Percentiles rank a stretch among this genome's conserved stretches.
Evolutionary conservation across 23 red algal species (phyloP).

Genomic region (Gracilaria caudata): DNA sequence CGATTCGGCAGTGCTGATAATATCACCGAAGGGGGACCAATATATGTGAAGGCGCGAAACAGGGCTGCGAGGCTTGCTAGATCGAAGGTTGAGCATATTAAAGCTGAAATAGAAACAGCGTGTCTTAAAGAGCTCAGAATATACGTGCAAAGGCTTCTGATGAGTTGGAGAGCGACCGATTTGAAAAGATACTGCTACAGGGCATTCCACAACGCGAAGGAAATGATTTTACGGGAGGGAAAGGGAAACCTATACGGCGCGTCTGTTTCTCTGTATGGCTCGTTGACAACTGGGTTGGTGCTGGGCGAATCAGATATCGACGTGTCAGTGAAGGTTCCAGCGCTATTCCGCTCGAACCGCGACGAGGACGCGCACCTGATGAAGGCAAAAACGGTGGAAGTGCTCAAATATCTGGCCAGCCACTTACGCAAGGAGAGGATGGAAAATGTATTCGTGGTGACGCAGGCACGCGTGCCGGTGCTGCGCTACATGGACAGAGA

Average conservation of each 20-base stretch:
- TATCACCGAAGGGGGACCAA: neutral
- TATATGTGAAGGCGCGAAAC: constrained; percentile 7
- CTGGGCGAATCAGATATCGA: constrained; percentile 56
- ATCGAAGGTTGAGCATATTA: neutral
- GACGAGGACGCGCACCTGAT: constrained; percentile 1
- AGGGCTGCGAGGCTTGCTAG: neutral
- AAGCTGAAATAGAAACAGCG: neutral
- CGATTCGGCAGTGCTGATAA: constrained; percentile 1
- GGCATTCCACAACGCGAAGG: constrained; percentile 3
- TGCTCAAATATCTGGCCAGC: constrained; percentile 13
- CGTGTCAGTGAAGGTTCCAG: constrained; percentile 1
- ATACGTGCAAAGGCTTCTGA: neutral
- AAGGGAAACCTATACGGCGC: constrained; percentile 35
- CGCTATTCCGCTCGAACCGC: neutral
- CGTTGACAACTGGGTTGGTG: constrained; percentile 24
- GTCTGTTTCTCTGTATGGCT: constrained; percentile 50
- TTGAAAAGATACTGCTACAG: neutral
- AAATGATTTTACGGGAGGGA: constrained; percentile 5
- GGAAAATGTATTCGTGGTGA: constrained; percentile 38
- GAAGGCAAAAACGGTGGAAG: neutral
- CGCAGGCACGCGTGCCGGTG: constrained; percentile 32
- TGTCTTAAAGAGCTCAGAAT: neutral
- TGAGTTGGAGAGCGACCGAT: neutral
- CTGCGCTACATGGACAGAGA: constrained; percentile 43
- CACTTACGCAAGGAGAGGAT: constrained; percentile 11